Percentiles rank a stretch among this genome's conserved stretches.
phyloP scores from a whole-genome alignment of 805 yeast genomes.

The Ogataea trehalophila region DNA sequence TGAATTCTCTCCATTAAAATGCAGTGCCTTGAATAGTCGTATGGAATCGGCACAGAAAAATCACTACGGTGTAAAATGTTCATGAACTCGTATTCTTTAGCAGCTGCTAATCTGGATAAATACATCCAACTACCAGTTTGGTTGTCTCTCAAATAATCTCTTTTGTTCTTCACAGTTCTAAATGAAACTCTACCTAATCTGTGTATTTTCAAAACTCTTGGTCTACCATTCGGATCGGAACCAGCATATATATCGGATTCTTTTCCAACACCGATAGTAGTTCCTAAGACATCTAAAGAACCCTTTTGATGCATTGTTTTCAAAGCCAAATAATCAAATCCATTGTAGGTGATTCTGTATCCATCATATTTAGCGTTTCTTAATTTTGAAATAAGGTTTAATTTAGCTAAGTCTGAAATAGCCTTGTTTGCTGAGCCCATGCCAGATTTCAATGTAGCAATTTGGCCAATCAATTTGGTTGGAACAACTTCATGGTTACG shows the following conservation, averaged over 20 bases:
- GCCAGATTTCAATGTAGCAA: conserved; percentile 71
- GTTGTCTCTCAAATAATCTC: conserved; percentile 80
- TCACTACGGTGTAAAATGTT: conserved; percentile 65
- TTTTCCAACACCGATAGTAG: conserved; percentile 93
- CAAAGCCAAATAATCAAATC: conserved; percentile 89
- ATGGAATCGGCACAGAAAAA: conserved; percentile 83
- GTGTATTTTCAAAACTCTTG: conserved; percentile 81
- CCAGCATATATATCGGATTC: conserved; percentile 93
- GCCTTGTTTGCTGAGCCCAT: conserved; percentile 68
- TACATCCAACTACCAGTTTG: conserved; percentile 90
- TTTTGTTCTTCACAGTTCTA: conserved; percentile 83
- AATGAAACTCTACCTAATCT: conserved; percentile 93
- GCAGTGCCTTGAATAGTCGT: conserved; percentile 85
- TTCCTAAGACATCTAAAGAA: conserved; percentile 72
- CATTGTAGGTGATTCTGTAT: conserved; percentile 79
- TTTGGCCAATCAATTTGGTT: conserved; percentile 70
- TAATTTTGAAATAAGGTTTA: conserved; percentile 68
- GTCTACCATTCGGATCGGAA: conserved; percentile 56
- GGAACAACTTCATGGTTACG: conserved; percentile 95
- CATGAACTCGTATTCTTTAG: conserved; percentile 90
- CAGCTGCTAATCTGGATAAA: conserved; percentile 83
- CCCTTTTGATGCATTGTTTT: conserved; percentile 75
- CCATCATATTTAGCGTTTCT: conserved; percentile 96
- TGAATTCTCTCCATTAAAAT: conserved; percentile 87
- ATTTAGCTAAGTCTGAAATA: conserved; percentile 81